Percentiles rank a stretch among this genome's conserved stretches.
Conservation (phyloP, 176 grass and related monocot species). For the Juncus inflexus region DNA sequence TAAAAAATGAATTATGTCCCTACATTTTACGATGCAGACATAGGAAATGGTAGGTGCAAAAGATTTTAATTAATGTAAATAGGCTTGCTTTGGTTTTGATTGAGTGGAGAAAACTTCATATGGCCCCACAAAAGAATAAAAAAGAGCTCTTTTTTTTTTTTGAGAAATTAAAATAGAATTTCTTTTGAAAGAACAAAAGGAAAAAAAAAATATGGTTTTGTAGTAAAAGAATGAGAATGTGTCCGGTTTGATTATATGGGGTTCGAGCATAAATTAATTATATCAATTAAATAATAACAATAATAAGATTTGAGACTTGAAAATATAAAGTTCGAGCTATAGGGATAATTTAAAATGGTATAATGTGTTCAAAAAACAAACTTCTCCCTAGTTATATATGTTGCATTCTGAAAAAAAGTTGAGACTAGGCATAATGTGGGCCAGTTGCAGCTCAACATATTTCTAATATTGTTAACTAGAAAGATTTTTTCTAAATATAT, state of each 20-base stretch:
- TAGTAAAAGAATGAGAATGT: constrained; percentile 19
- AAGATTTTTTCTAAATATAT: too few relatives aligned
- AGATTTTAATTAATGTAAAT: neutral
- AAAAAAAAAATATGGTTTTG: neutral
- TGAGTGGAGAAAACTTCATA: constrained; percentile 7
- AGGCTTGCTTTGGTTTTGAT: constrained; percentile 14
- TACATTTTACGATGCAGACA: constrained; percentile 29
- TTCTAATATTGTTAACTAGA: too few relatives aligned
- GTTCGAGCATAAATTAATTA: too few relatives aligned
- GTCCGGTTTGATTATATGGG: neutral
- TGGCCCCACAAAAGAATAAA: constrained; percentile 13
- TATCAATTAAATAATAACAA: too few relatives aligned
- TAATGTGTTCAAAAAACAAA: neutral
- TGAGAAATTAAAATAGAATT: too few relatives aligned
- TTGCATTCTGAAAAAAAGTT: too few relatives aligned
- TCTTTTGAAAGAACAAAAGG: too few relatives aligned
- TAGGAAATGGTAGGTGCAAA: constrained; percentile 21
- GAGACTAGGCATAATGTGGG: too few relatives aligned
- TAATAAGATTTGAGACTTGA: neutral
- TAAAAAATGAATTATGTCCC: constrained; percentile 23
- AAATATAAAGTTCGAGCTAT: neutral
- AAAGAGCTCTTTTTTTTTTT: too few relatives aligned
- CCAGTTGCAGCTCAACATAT: too few relatives aligned
- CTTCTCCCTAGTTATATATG: too few relatives aligned
- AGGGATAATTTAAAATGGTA: neutral